Percentiles rank a stretch among this genome's conserved stretches.
Conservation (phyloP, 306 rosid genomes). For the Prunus campanulata region DNA sequence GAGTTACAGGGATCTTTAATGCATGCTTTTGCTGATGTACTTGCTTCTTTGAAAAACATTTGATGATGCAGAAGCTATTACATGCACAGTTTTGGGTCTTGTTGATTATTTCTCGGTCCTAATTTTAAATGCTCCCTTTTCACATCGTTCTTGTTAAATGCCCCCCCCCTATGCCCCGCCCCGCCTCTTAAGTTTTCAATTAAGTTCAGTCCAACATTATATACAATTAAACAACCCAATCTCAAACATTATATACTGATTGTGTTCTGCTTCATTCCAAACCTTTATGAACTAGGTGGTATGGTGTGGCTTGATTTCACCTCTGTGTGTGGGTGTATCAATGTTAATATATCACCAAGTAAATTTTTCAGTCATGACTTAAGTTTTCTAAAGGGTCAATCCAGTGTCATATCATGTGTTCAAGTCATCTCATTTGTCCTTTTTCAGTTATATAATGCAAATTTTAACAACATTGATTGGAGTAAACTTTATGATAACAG, state of each 20-base stretch:
- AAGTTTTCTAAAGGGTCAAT: not conserved
- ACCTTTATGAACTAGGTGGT: not conserved
- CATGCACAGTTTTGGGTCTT: not conserved
- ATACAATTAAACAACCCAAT: not conserved
- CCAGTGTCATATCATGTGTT: not conserved
- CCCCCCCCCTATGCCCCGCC: not conserved
- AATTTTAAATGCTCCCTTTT: not conserved
- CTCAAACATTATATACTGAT: not conserved
- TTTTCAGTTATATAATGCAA: not conserved
- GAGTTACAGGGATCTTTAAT: not conserved
- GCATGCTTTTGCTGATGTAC: not conserved
- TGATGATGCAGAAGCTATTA: not conserved
- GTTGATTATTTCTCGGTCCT: not conserved
- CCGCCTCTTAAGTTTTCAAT: too few species aligned
- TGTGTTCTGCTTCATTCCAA: not conserved
- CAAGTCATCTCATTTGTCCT: not conserved
- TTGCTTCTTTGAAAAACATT: not conserved
- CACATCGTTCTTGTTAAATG: not conserved
- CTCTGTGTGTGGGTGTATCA: not conserved
- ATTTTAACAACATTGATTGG: slow-evolving; percentile 10
- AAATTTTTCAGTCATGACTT: not conserved
- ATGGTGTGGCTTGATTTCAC: not conserved
- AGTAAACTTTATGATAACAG: slow-evolving; percentile 33
- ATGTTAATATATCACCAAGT: not conserved
- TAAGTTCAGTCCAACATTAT: too few species aligned